Evolutionary conservation across 2,329 filamentous ascomycete genomes (phyloP).

Genomic region (Saccharata proteae): DNA sequence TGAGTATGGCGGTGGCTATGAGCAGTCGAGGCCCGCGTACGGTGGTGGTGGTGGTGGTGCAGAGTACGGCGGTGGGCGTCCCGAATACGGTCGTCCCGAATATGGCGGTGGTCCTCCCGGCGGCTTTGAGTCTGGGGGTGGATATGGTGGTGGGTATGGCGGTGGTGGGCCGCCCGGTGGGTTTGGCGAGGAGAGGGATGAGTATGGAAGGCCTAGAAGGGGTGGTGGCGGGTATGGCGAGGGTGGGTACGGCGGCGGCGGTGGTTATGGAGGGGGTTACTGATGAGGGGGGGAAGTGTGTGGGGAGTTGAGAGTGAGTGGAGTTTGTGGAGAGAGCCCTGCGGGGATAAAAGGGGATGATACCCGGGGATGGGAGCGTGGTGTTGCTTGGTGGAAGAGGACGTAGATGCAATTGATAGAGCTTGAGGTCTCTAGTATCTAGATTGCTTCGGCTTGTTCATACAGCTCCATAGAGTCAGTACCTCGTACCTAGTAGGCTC

Average conservation of each 20-base stretch:
- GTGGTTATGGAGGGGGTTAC: constrained; percentile 1
- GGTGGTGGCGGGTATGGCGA: constrained; percentile 1
- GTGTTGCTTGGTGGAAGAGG: too few species aligned
- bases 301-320: too few species aligned
- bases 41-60: constrained; percentile 10
- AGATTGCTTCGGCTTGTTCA: too few species aligned
- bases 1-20: constrained; percentile 1
- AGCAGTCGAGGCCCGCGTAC: too few species aligned
- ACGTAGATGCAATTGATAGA: too few species aligned
- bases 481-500: too few species aligned
- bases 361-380: too few species aligned
- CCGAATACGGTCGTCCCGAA: constrained; percentile 11
- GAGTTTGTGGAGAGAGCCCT: too few species aligned
- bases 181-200: constrained; percentile 7
- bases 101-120: constrained; percentile 8
- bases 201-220: constrained; percentile 6
- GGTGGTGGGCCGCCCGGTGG: constrained; percentile 4
- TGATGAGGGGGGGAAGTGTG: constrained; percentile 1
- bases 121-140: constrained; percentile 2
- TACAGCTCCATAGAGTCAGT: too few species aligned
- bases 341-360: too few species aligned
- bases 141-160: neutral
- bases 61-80: constrained; percentile 11
- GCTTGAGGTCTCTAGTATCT: too few species aligned
- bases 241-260: constrained; percentile 4